Evolutionary conservation across 257 asterid species (phyloP).

Genomic region (Primulina eburnea): DNA sequence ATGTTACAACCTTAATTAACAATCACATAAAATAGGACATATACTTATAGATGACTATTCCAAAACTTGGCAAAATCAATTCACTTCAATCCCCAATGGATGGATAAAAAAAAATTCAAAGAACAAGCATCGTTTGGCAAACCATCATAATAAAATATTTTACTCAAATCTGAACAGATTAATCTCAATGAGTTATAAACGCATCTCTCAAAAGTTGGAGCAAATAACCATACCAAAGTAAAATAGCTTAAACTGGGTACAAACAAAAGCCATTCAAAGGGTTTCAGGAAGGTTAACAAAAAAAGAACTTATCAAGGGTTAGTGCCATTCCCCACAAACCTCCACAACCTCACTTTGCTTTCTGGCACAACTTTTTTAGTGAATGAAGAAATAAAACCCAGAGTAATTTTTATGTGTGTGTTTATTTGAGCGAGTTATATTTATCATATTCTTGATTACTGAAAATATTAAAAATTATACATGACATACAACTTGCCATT

Average conservation of each 20-base stretch:
- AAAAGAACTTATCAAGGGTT: background rate
- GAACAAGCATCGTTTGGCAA: conserved; percentile 1
- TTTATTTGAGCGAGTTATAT: no score
- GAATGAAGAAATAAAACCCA: background rate
- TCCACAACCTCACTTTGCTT: conserved; percentile 3
- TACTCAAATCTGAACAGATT: conserved; percentile 14
- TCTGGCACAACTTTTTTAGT: background rate
- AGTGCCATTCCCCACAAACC: background rate
- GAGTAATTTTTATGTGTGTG: background rate
- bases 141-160: no score
- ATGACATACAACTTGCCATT: background rate
- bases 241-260: no score
- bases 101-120: background rate
- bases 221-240: background rate
- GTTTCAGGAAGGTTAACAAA: background rate
- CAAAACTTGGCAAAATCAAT: no score
- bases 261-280: no score
- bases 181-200: background rate
- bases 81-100: no score
- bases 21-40: no score
- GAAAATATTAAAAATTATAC: no score
- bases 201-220: background rate
- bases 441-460: no score
- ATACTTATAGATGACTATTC: no score
- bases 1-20: no score